Percentiles rank a stretch among this genome's conserved stretches.
phyloP scores from a whole-genome alignment of 116 monocot species.

The Phalaenopsis hybrid region DNA sequence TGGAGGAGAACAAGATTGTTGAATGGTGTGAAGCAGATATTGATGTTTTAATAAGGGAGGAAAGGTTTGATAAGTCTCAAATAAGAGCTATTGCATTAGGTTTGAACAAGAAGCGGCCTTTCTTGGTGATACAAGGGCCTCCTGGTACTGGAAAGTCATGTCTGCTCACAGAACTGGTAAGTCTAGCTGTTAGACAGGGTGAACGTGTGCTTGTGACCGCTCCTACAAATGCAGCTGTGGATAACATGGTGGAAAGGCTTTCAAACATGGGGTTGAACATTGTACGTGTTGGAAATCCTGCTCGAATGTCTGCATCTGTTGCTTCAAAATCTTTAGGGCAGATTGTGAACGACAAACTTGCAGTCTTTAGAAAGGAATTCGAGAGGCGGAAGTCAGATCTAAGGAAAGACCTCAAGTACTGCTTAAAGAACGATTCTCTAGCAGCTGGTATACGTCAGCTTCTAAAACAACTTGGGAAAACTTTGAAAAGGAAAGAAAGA shows the following conservation, averaged over 20 bases:
- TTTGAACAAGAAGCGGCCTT: conserved; percentile 74
- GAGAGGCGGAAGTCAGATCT: conserved; percentile 85
- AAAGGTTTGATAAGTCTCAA: conserved; percentile 64
- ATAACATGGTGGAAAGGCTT: conserved; percentile 92
- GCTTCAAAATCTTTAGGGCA: conserved; percentile 80
- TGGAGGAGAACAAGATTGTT: conserved; percentile 60
- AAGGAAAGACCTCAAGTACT: conserved; percentile 79
- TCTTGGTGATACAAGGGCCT: conserved; percentile 77
- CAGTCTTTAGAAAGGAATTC: conserved; percentile 70
- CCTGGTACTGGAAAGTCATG: conserved; percentile 92
- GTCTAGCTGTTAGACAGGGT: conserved; percentile 69
- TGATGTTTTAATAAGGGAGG: conserved; percentile 28
- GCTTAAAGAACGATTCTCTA: conserved; percentile 89
- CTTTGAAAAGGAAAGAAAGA: conserved; percentile 87
- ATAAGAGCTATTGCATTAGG: conserved; percentile 64
- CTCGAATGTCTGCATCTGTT: conserved; percentile 63
- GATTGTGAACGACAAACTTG: conserved; percentile 69
- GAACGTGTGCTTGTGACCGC: conserved; percentile 90
- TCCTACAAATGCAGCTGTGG: conserved; percentile 94
- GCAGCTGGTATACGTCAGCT: conserved; percentile 92
- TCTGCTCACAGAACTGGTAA: conserved; percentile 68
- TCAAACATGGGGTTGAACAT: conserved; percentile 48
- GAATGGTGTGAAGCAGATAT: conserved; percentile 44
- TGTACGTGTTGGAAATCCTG: conserved; percentile 92
- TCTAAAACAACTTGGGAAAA: conserved; percentile 86